phyloP scores from a whole-genome alignment of 208 protist genomes.

The Sergeia podlipaevii region DNA sequence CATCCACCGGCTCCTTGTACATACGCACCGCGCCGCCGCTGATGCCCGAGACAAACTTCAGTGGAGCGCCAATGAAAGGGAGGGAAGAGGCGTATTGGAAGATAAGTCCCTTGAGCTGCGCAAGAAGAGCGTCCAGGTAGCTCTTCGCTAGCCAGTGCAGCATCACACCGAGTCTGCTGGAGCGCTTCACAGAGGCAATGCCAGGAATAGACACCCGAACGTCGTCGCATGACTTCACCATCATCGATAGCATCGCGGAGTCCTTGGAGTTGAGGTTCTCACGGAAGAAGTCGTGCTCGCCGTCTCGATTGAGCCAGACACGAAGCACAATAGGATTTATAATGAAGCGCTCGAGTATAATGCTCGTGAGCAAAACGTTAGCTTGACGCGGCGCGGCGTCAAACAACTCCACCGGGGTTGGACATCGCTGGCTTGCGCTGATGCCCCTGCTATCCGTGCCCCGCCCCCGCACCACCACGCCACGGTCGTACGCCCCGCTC shows the following conservation, averaged over 20 bases:
- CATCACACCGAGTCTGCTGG: slow-evolving; percentile 52
- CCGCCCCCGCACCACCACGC: slow-evolving; percentile 7
- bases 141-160: slow-evolving; percentile 64
- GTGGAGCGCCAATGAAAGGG: slow-evolving; percentile 75
- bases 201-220: slow-evolving; percentile 68
- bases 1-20: slow-evolving; percentile 77
- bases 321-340: slow-evolving; percentile 82
- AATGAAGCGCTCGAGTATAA: slow-evolving; percentile 83
- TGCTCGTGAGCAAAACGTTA: slow-evolving; percentile 50
- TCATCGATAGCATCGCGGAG: slow-evolving; percentile 81
- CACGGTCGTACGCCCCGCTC: background rate
- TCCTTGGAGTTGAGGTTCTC: slow-evolving; percentile 59
- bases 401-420: slow-evolving; percentile 37
- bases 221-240: slow-evolving; percentile 80
- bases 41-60: slow-evolving; percentile 77
- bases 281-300: slow-evolving; percentile 77
- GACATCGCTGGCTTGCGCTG: slow-evolving; percentile 22
- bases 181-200: slow-evolving; percentile 53
- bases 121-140: slow-evolving; percentile 64
- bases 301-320: slow-evolving; percentile 81
- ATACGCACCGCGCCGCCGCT: slow-evolving; percentile 75
- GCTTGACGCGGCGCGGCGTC: slow-evolving; percentile 42
- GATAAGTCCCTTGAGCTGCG: slow-evolving; percentile 63
- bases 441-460: slow-evolving; percentile 1
- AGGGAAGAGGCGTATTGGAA: slow-evolving; percentile 89